A percentile compares a stretch with the other conserved stretches of the same genome.
phyloP scores from a whole-genome alignment of 768 basidiomycete species.

The Boletus pseudopeckii region DNA sequence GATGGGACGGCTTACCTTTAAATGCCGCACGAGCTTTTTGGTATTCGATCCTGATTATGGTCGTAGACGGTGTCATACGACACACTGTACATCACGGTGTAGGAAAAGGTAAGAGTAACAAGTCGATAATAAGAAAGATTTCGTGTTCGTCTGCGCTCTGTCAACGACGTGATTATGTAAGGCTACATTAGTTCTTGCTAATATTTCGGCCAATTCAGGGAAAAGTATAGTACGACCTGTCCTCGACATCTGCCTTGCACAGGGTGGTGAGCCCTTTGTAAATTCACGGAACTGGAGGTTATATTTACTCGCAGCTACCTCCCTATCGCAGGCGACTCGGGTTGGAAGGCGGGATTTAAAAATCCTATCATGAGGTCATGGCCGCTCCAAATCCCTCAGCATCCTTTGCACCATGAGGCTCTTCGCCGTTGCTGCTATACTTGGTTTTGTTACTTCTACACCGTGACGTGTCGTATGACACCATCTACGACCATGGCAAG shows the following conservation, averaged over 20 bases:
- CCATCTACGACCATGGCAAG: constrained; percentile 43
- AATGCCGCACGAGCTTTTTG: constrained; percentile 2
- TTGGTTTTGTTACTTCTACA: neutral
- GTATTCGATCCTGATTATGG: constrained; percentile 1
- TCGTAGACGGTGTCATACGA: too few relatives aligned
- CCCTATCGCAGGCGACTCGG: neutral
- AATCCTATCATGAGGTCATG: neutral
- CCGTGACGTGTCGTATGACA: constrained; percentile 39
- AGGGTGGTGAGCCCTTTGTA: neutral
- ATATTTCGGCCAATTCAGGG: neutral
- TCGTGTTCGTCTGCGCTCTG: too few relatives aligned
- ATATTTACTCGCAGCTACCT: neutral
- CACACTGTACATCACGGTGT: too few relatives aligned
- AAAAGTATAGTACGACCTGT: neutral
- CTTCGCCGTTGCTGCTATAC: neutral
- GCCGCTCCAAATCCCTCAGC: neutral
- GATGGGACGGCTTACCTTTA: neutral
- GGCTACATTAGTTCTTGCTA: neutral
- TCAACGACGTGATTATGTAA: too few relatives aligned
- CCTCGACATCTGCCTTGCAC: neutral
- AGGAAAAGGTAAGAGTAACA: too few relatives aligned
- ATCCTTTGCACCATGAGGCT: constrained; percentile 8
- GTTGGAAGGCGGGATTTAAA: neutral
- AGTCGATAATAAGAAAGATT: too few relatives aligned
- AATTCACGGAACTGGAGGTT: neutral